Evolutionary conservation across 2,329 filamentous ascomycete genomes (phyloP), one percentile per base, ranked within the genome.

Genomic region (Biscogniauxia mediterranea): DNA sequence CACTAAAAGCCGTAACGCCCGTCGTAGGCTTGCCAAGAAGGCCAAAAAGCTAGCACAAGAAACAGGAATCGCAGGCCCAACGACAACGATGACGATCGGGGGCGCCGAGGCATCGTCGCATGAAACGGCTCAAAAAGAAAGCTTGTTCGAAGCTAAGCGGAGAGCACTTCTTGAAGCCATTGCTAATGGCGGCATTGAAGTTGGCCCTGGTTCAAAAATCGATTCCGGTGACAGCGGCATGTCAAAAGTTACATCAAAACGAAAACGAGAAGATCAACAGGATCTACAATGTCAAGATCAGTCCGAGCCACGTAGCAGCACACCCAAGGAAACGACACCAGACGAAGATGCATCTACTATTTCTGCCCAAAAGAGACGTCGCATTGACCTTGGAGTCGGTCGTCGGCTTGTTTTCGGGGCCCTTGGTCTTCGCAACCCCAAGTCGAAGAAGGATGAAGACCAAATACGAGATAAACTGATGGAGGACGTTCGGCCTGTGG

Each of bases 341-440:
- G 55, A 20, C 13, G 58, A 65, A n/a, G 59, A 66, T 17, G 23
- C 61, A 17, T 64, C 61, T 15, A 64, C 66, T 15, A 55, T 61
- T 17, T 64, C 70, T 11, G 61, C 66, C 7, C 68, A 72, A 60
- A 76, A 75, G 59, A 70, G 71, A 54, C 67, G 72, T n/a, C 74
- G 71, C 38, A 55, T 78, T 4, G 74, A 84, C 59, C 63, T 92
- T 28, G 83, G 81, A 17, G 87, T 88, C 56, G 85, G 87, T 2
- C 83, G 85, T 57, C 84, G 91, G 65, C 78, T 93, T 60, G 74
- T 94, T 0, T 91, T 93, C 68, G 87, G 88, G 8, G 88, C 90
- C 6, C 79, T 94, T 3, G 91, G 90, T 3, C 74, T 92, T 9
- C 85, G 85, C 58, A 83, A 82, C 3, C 90, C 91, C 0, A 90